Evolutionary conservation across 1,284 basidiomycete genomes (phyloP).

Genomic region (Moesziomyces parantarcticus): DNA sequence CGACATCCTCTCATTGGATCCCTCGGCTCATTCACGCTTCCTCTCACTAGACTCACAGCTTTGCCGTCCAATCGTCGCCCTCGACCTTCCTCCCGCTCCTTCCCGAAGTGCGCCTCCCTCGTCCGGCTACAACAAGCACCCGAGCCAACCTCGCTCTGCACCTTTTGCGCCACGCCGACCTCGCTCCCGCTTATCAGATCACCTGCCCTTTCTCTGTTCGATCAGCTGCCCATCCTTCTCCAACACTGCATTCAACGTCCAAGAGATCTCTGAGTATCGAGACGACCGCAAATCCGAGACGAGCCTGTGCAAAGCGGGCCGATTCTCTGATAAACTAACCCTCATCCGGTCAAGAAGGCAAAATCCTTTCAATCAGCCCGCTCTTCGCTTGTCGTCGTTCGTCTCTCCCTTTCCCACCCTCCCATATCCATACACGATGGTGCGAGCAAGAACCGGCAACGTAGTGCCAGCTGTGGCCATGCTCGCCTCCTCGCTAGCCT

Average conservation of each 20-base stretch:
- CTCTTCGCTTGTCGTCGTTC: not conserved
- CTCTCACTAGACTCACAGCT: conserved; percentile 1
- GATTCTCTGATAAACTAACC: too few species aligned
- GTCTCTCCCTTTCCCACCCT: not conserved
- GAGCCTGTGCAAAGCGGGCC: too few species aligned
- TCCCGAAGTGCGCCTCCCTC: conserved; percentile 4
- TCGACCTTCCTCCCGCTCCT: conserved; percentile 7
- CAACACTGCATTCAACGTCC: too few species aligned
- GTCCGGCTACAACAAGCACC: conserved; percentile 4
- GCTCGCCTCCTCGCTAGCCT: conserved; percentile 19
- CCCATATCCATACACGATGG: conserved; percentile 8
- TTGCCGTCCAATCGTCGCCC: not conserved
- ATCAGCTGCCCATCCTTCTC: not conserved
- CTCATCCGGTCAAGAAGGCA: not conserved
- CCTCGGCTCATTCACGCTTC: conserved; percentile 1
- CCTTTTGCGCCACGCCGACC: too few species aligned
- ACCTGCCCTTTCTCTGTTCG: not conserved
- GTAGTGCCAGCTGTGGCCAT: conserved; percentile 25
- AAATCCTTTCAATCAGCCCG: not conserved
- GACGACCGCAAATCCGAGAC: not conserved
- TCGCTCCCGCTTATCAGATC: conserved; percentile 14
- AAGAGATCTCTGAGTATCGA: not conserved
- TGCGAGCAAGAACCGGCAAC: conserved; percentile 9
- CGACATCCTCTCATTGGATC: not conserved
- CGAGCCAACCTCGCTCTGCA: not conserved